Percentiles rank a stretch among this genome's conserved stretches.
Evolutionary conservation across 805 yeast species (phyloP).

Genomic region (Brettanomyces bruxellensis): DNA sequence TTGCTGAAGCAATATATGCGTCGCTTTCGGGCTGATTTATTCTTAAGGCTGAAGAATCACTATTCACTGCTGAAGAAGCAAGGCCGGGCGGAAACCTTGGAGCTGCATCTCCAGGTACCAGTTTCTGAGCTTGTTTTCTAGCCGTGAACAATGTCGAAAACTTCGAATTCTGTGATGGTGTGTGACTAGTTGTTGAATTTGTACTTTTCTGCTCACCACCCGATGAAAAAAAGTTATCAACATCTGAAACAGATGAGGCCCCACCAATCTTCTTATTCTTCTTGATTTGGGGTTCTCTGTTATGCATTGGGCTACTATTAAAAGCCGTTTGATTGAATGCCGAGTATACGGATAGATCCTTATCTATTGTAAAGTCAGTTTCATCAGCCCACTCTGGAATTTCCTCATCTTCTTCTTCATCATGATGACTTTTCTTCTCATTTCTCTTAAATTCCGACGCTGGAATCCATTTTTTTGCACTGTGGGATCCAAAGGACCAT

Average conservation of each 20-base stretch:
- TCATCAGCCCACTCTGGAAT: constrained; percentile 25
- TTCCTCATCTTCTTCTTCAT: constrained; percentile 10
- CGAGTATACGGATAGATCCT: constrained; percentile 18
- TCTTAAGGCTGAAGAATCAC: no score
- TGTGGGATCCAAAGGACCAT: background rate
- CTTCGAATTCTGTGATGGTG: background rate
- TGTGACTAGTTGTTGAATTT: background rate
- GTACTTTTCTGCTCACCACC: background rate
- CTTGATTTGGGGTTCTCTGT: no score
- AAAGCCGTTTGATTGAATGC: constrained; percentile 17
- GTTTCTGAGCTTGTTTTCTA: background rate
- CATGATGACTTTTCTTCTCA: constrained; percentile 2
- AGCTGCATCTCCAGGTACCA: background rate
- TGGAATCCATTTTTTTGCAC: background rate
- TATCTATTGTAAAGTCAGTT: constrained; percentile 23
- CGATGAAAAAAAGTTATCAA: background rate
- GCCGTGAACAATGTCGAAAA: background rate
- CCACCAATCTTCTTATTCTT: constrained; percentile 6
- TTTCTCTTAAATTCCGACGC: constrained; percentile 2
- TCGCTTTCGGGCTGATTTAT: no score
- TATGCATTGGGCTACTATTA: constrained; percentile 2
- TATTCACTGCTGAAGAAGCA: background rate
- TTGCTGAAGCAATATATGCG: no score
- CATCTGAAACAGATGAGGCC: background rate
- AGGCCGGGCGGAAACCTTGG: background rate